A percentile compares a stretch with the other conserved stretches of the same genome.
These are phyloP conservation scores for Candida ovalis DNA, from an alignment of 805 yeast genomes.

Conservation along the genomic window DNA sequence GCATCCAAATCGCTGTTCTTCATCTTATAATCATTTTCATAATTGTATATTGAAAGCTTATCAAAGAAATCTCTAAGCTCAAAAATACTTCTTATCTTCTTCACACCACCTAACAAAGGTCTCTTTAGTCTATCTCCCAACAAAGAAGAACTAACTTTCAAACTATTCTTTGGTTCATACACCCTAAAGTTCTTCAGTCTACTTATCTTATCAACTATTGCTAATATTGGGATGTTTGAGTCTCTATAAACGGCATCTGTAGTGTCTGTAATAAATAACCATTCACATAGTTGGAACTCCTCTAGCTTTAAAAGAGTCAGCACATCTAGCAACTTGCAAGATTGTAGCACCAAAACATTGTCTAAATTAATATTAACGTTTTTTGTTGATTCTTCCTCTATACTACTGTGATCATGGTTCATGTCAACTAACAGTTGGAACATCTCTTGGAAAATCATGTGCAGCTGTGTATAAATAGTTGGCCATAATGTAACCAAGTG, in stretches of 20 bases:
- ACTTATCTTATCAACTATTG: conserved; percentile 33
- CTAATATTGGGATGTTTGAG: conserved; percentile 30
- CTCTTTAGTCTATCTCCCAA: conserved; percentile 15
- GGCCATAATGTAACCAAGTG: conserved; percentile 73
- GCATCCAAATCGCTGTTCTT: conserved; percentile 36
- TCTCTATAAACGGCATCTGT: conserved; percentile 30
- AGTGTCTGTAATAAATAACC: conserved; percentile 78
- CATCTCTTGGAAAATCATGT: conserved; percentile 42
- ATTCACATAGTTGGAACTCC: conserved; percentile 72
- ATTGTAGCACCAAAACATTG: conserved; percentile 44
- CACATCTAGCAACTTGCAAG: conserved; percentile 77
- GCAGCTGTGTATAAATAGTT: conserved; percentile 57
- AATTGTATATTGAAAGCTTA: conserved; percentile 57
- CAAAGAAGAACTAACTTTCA: conserved; percentile 17
- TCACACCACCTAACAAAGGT: conserved; percentile 47
- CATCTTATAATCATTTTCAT: conserved; percentile 62
- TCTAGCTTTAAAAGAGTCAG: conserved; percentile 65
- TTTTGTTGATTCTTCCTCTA: conserved; percentile 6
- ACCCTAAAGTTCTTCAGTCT: conserved; percentile 25
- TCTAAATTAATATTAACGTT: conserved; percentile 33
- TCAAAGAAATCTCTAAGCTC: conserved; percentile 63
- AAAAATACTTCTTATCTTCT: conserved; percentile 35
- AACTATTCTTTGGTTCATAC: conserved; percentile 7
- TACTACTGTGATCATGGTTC: conserved; percentile 11
- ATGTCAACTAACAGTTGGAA: conserved; percentile 18